Percentiles rank a stretch among this genome's conserved stretches.
Evolutionary conservation across 306 rosid species (phyloP).

Genomic region (Lathyrus oleraceus): DNA sequence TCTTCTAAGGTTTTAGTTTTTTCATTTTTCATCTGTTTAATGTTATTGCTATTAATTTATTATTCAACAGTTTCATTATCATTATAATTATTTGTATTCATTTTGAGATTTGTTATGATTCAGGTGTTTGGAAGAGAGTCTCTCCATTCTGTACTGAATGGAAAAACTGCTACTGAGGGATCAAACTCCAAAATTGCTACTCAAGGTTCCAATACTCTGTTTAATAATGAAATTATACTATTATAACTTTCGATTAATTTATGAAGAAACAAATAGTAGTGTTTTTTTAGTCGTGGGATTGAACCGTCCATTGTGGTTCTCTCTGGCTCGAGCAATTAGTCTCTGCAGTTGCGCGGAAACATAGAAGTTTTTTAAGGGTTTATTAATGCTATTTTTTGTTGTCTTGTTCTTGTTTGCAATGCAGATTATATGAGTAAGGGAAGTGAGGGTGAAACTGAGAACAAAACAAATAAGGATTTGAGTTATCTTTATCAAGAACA

Average conservation of each 20-base stretch:
- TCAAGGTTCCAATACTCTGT: conserved; percentile 44
- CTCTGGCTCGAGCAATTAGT: no score
- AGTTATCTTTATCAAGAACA: conserved; percentile 68
- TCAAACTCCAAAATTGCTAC: conserved; percentile 43
- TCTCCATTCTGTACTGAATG: conserved; percentile 47
- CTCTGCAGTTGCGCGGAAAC: no score
- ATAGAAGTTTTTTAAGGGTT: background rate
- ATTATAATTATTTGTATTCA: background rate
- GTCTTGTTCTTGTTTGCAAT: background rate
- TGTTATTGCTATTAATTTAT: background rate
- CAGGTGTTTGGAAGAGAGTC: conserved; percentile 72
- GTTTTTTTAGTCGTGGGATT: no score
- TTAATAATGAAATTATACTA: background rate
- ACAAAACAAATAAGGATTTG: conserved; percentile 43
- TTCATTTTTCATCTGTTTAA: background rate
- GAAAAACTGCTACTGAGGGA: conserved; percentile 45
- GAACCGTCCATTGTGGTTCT: no score
- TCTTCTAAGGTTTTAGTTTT: conserved; percentile 51
- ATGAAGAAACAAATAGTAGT: background rate
- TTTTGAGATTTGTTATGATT: conserved; percentile 24
- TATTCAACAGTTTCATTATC: background rate
- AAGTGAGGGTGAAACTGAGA: conserved; percentile 49
- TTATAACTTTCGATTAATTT: conserved; percentile 1
- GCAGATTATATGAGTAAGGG: conserved; percentile 49
- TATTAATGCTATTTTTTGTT: background rate